These are phyloP conservation scores for Candolleomyces eurysporus DNA, from an alignment of 768 basidiomycete species.

Conservation along the genomic window DNA sequence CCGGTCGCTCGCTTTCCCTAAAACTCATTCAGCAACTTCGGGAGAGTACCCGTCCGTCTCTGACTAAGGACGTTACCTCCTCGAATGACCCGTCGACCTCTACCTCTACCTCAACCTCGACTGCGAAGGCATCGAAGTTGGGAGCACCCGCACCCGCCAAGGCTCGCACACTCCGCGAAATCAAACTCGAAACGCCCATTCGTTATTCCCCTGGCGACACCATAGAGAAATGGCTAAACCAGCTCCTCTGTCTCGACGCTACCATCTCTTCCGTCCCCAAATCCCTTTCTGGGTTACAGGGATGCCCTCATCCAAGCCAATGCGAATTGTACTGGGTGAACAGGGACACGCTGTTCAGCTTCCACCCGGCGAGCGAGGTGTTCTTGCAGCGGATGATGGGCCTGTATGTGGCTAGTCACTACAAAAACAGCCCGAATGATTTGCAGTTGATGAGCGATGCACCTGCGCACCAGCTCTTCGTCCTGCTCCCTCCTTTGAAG, in stretches of 20 bases:
- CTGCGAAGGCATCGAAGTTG: neutral
- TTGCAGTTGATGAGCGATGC: conserved; percentile 97
- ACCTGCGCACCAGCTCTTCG: conserved; percentile 95
- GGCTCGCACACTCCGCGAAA: conserved; percentile 81
- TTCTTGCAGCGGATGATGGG: conserved; percentile 99
- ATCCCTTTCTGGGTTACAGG: neutral
- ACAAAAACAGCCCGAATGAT: conserved; percentile 99
- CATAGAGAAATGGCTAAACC: conserved; percentile 94
- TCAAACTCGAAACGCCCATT: conserved; percentile 94
- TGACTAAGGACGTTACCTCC: conserved; percentile 57
- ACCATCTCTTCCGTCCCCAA: conserved; percentile 50
- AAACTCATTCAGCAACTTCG: conserved; percentile 97
- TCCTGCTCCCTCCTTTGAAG: conserved; percentile 88
- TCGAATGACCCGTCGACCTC: conserved; percentile 47
- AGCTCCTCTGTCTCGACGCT: conserved; percentile 87
- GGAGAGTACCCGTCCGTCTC: conserved; percentile 80
- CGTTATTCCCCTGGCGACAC: conserved; percentile 86
- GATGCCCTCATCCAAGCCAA: conserved; percentile 25
- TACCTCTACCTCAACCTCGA: neutral
- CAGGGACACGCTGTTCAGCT: conserved; percentile 94
- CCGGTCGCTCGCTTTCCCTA: conserved; percentile 95
- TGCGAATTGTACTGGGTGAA: conserved; percentile 97
- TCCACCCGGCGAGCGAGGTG: conserved; percentile 94
- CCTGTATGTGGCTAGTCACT: conserved; percentile 95
- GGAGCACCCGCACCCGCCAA: conserved; percentile 43